Base-by-base conservation (phyloP, 805 yeast genomes). In the Lipomyces sp. region DNA sequence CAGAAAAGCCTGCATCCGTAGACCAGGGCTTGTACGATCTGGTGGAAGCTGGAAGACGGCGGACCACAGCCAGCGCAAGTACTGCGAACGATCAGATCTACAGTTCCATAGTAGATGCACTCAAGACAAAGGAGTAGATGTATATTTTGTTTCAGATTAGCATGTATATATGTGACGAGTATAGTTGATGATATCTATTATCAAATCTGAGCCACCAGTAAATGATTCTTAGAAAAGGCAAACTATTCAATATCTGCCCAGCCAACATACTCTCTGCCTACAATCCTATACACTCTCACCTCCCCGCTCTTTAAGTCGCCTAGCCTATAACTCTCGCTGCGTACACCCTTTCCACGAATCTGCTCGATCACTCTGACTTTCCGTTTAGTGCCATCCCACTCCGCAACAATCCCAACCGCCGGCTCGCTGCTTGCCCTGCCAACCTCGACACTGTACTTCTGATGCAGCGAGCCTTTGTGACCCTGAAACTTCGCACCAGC, bases 251-350 rank as follows among this genome's bases (percentile, higher is more conserved):
- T 45, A n/a, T 43, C 41, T 21, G 49, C 49, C 96, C 96, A 89
- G 3, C 82, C 84, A 37, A 88, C 77, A 61, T 76, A 82, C 32
- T 78, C 81, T 54, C 87, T 78, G 11, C 86, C 86, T 29, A 89
- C 83, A 5, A 80, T 79, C 63, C 98, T 79, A 68, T 82, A 93
- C 3, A 90, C 86, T 57, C 86, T 77, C 11, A 91, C 70, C 60
- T 80, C 81, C 3, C 98, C 98, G 51, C 80, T 72, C 64, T 79
- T 82, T 78, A 91, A 75, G 52, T 87, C 95, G 2, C 78, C 71
- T 2, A 90, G 65, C 61, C 80, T 81, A 65, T 84, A 85, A 38
- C 84, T 76, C 39, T 80, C 82, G 50, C 76, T 77, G 51, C 72
- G 77, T 35, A 84, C 74, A 45, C 84, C 95, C 63, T 77, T 79